Conservation (phyloP, 2,329 filamentous ascomycete species). For the Blumeriella jaapii region DNA sequence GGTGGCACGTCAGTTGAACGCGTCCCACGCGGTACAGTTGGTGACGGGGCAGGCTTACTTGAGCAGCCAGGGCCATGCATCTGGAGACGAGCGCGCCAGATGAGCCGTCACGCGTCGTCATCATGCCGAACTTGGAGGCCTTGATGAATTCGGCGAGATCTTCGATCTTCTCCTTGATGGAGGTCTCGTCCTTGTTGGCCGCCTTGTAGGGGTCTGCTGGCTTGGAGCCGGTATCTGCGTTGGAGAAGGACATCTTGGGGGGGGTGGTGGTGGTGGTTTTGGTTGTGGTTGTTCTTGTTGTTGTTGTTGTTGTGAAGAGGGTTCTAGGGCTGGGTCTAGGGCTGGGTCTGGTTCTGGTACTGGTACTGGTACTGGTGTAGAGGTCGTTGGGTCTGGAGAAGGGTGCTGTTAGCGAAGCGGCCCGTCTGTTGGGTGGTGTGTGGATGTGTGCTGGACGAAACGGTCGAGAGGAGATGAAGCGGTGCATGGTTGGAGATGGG, state of each 20-base stretch:
- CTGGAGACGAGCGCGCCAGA: slow-evolving; percentile 63
- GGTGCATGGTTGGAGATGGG: slow-evolving; percentile 8
- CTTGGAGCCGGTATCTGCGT: slow-evolving; percentile 49
- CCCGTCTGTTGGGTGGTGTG: not conserved
- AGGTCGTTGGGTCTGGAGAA: slow-evolving; percentile 7
- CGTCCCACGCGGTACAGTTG: slow-evolving; percentile 3
- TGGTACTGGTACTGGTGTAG: no score
- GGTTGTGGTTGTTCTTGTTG: not conserved
- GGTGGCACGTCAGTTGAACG: not conserved
- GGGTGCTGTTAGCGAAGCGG: slow-evolving; percentile 8
- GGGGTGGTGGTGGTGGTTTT: slow-evolving; percentile 4
- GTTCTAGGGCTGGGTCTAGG: no score
- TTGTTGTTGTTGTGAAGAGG: not conserved
- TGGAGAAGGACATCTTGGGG: slow-evolving; percentile 36
- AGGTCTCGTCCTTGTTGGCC: slow-evolving; percentile 53
- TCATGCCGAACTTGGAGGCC: slow-evolving; percentile 73
- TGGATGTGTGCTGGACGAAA: not conserved
- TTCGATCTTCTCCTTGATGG: slow-evolving; percentile 63
- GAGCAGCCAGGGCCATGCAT: slow-evolving; percentile 75
- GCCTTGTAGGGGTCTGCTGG: slow-evolving; percentile 65
- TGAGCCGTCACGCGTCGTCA: slow-evolving; percentile 63
- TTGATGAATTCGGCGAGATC: slow-evolving; percentile 62
- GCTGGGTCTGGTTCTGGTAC: no score
- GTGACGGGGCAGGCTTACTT: slow-evolving; percentile 37
- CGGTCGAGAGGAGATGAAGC: slow-evolving; percentile 3